Evolutionary conservation across 2,329 filamentous ascomycete genomes (phyloP).

Genomic region (Fusarium xyrophilum): DNA sequence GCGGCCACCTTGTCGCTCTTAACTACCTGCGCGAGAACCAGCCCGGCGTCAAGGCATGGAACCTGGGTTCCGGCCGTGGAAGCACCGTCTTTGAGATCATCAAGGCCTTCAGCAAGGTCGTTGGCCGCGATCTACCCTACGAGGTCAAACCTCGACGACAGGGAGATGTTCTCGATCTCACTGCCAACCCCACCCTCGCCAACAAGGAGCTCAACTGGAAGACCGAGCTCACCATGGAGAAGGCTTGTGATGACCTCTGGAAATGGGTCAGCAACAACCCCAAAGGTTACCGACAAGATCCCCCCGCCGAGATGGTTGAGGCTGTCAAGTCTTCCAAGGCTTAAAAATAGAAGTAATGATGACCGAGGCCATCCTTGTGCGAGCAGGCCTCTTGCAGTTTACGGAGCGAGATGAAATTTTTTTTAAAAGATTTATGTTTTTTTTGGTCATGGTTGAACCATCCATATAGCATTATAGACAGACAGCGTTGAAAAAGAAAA

Average conservation of each 20-base stretch:
- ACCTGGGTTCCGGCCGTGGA: slow-evolving; percentile 91
- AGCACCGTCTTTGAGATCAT: slow-evolving; percentile 98
- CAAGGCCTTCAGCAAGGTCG: slow-evolving; percentile 87
- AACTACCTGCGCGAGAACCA: slow-evolving; percentile 85
- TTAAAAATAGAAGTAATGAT: slow-evolving; percentile 26
- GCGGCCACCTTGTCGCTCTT: slow-evolving; percentile 85
- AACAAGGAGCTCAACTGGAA: slow-evolving; percentile 93
- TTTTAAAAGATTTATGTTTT: slow-evolving; percentile 27
- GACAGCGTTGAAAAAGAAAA: slow-evolving; percentile 30
- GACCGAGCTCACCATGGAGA: slow-evolving; percentile 86
- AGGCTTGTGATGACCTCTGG: slow-evolving; percentile 95
- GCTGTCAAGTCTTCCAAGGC: slow-evolving; percentile 56
- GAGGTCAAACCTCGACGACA: slow-evolving; percentile 81
- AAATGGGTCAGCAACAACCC: slow-evolving; percentile 98
- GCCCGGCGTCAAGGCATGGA: slow-evolving; percentile 94
- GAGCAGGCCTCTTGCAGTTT: slow-evolving; percentile 25
- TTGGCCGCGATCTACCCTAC: slow-evolving; percentile 86
- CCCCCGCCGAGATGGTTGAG: slow-evolving; percentile 82
- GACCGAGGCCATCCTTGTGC: slow-evolving; percentile 17
- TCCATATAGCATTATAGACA: slow-evolving; percentile 38
- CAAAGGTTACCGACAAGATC: slow-evolving; percentile 88
- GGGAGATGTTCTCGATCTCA: slow-evolving; percentile 93
- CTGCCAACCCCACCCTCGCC: slow-evolving; percentile 85
- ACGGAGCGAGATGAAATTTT: slow-evolving; percentile 17
- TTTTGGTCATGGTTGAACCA: slow-evolving; percentile 33